A percentile compares a stretch with the other conserved stretches of the same genome.
These are phyloP conservation scores for Lentinus brumalis DNA, from an alignment of 768 basidiomycete species.

Conservation along the genomic window DNA sequence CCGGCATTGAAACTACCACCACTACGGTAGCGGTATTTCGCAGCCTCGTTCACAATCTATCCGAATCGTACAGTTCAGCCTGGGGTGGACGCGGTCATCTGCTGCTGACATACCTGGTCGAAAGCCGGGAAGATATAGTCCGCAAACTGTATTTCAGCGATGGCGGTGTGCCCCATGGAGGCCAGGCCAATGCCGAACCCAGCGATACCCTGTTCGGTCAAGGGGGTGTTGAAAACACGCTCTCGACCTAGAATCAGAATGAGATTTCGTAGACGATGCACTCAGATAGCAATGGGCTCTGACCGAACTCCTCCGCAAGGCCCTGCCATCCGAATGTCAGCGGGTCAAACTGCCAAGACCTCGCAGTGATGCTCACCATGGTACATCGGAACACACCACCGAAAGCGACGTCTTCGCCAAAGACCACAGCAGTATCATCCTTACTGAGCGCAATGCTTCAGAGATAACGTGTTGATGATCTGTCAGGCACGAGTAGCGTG, in stretches of 20 bases:
- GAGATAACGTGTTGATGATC: not conserved
- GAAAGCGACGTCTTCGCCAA: slow-evolving; percentile 91
- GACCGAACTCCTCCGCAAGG: slow-evolving; percentile 90
- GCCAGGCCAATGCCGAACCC: slow-evolving; percentile 94
- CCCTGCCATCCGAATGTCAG: slow-evolving; percentile 49
- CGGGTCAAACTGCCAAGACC: not conserved
- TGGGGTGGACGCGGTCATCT: not conserved
- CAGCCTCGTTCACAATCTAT: slow-evolving; percentile 92
- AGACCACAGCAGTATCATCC: slow-evolving; percentile 86
- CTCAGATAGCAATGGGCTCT: slow-evolving; percentile 24
- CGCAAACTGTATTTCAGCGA: slow-evolving; percentile 91
- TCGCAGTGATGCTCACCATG: slow-evolving; percentile 52
- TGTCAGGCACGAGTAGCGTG: slow-evolving; percentile 4
- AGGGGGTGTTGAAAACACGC: slow-evolving; percentile 93
- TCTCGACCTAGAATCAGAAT: slow-evolving; percentile 61
- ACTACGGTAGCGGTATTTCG: slow-evolving; percentile 89
- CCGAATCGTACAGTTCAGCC: not conserved
- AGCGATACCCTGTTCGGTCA: slow-evolving; percentile 92
- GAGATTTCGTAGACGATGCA: not conserved
- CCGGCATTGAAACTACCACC: slow-evolving; percentile 85
- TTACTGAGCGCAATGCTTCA: slow-evolving; percentile 77
- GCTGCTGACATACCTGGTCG: slow-evolving; percentile 64
- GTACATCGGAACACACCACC: slow-evolving; percentile 95
- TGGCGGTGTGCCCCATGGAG: slow-evolving; percentile 91
- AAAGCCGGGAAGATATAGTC: slow-evolving; percentile 95